Conservation (phyloP, 2,329 filamentous ascomycete genomes). For the Pleomassaria siparia region DNA sequence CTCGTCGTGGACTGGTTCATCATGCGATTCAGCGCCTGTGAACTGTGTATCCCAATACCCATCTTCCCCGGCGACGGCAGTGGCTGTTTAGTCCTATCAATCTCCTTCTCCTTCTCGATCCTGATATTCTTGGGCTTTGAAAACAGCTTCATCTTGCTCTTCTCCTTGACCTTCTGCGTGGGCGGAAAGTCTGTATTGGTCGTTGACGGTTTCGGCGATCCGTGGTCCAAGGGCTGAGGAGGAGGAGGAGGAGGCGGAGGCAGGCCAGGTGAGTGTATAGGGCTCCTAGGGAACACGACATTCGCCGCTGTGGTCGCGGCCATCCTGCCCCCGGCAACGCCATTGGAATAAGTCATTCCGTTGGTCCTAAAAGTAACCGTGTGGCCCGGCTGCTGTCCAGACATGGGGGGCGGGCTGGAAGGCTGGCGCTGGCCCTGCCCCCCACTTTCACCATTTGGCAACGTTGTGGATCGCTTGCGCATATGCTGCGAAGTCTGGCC, state of each 20-base stretch:
- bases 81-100: constrained; percentile 61
- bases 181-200: constrained; percentile 46
- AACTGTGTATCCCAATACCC: constrained; percentile 65
- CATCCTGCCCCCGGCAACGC: constrained; percentile 61
- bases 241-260: too few relatives aligned
- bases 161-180: constrained; percentile 67
- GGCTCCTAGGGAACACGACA: constrained; percentile 69
- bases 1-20: constrained; percentile 71
- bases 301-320: constrained; percentile 73
- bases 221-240: constrained; percentile 25
- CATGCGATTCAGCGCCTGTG: constrained; percentile 64
- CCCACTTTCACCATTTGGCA: constrained; percentile 57
- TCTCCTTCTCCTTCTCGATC: constrained; percentile 65
- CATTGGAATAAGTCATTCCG: constrained; percentile 59
- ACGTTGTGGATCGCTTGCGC: constrained; percentile 73
- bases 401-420: constrained; percentile 59
- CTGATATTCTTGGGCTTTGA: constrained; percentile 75
- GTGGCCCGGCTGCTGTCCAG: constrained; percentile 17
- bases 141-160: constrained; percentile 80
- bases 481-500: constrained; percentile 56
- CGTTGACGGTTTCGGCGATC: constrained; percentile 35
- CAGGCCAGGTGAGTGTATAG: constrained; percentile 47
- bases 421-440: constrained; percentile 44
- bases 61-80: constrained; percentile 67
- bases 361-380: constrained; percentile 45